phyloP scores from a whole-genome alignment of 306 rosid species.

The Cucumis hystrix region DNA sequence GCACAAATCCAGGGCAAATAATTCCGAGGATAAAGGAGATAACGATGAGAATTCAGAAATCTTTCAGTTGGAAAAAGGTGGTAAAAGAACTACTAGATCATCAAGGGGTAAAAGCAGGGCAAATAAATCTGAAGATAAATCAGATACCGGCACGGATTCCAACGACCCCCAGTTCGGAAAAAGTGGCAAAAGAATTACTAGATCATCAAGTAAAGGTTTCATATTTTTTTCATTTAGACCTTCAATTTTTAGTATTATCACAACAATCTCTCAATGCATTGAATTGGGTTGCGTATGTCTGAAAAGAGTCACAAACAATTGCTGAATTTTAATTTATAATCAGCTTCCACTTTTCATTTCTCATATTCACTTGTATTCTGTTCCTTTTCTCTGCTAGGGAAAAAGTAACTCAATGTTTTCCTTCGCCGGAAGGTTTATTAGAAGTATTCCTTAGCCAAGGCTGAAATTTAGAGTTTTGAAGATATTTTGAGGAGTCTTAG shows the following conservation, averaged over 20 bases:
- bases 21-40: not conserved
- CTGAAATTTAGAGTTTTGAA: not conserved
- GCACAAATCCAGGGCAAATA: not conserved
- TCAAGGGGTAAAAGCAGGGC: not conserved
- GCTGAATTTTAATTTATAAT: no score
- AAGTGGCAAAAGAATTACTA: slow-evolving; percentile 2
- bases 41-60: not conserved
- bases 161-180: not conserved
- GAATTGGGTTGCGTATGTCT: not conserved
- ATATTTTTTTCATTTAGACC: not conserved
- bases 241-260: not conserved
- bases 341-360: not conserved
- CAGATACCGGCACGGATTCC: not conserved
- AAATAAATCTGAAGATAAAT: not conserved
- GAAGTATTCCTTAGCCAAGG: not conserved
- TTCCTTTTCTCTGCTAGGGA: not conserved
- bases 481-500: not conserved
- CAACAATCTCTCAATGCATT: not conserved
- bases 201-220: slow-evolving; percentile 2
- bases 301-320: not conserved
- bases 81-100: not conserved
- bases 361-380: not conserved
- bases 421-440: not conserved
- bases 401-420: not conserved
- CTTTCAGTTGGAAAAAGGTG: not conserved